phyloP scores from a whole-genome alignment of 352 stramenopile genomes.

The Phytophthora pini region DNA sequence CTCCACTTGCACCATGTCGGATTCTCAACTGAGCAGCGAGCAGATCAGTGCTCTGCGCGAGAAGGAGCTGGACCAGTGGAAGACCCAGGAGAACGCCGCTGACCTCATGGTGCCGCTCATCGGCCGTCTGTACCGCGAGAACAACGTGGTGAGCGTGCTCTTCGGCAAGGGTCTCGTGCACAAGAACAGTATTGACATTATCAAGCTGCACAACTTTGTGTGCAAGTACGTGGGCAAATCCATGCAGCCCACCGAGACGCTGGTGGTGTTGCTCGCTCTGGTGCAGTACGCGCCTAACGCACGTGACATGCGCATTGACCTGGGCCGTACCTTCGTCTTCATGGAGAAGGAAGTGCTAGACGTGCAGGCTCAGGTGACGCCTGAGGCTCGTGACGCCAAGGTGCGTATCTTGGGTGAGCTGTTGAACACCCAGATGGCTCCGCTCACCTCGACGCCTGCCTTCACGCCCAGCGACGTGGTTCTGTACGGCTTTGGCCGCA shows the following conservation, averaged over 20 bases:
- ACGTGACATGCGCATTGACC: slow-evolving; percentile 75
- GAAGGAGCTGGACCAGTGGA: slow-evolving; percentile 79
- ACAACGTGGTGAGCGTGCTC: slow-evolving; percentile 84
- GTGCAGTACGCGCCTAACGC: slow-evolving; percentile 64
- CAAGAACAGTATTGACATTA: slow-evolving; percentile 88
- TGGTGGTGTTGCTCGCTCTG: slow-evolving; percentile 74
- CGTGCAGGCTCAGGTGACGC: slow-evolving; percentile 44
- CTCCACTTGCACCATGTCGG: slow-evolving; percentile 36
- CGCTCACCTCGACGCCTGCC: slow-evolving; percentile 36
- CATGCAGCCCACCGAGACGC: slow-evolving; percentile 77
- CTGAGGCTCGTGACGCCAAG: slow-evolving; percentile 51
- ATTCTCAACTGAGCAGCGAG: slow-evolving; percentile 43
- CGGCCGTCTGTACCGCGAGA: slow-evolving; percentile 81
- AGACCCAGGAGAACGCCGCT: slow-evolving; percentile 79
- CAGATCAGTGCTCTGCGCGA: slow-evolving; percentile 63
- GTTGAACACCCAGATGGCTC: slow-evolving; percentile 67
- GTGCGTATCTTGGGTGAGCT: slow-evolving; percentile 57
- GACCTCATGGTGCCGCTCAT: slow-evolving; percentile 88
- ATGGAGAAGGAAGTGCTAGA: slow-evolving; percentile 63
- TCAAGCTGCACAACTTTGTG: slow-evolving; percentile 84
- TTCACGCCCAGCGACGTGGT: slow-evolving; percentile 83
- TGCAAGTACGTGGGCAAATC: slow-evolving; percentile 87
- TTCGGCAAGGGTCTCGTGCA: slow-evolving; percentile 87
- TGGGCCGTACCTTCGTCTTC: slow-evolving; percentile 79
- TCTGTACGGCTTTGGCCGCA: slow-evolving; percentile 90